Base-by-base conservation (phyloP, 2,329 filamentous ascomycete species). In the Purpureocillium lavendulum region DNA sequence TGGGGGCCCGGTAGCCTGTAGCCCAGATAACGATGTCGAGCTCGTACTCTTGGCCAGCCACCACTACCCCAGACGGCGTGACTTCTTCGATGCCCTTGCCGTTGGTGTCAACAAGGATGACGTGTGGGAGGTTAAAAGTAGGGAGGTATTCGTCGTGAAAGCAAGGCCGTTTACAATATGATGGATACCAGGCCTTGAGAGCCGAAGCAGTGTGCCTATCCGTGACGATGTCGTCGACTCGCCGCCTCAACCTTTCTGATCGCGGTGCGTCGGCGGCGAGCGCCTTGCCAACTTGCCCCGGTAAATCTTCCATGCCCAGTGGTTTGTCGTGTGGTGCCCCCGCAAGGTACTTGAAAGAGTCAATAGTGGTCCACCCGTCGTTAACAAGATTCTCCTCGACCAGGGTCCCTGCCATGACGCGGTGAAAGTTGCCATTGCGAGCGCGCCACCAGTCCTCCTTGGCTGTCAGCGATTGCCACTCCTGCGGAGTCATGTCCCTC, bases 131-230 rank as follows among this genome's bases (percentile, higher is more conserved):
- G 56, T 84, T 84, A 66, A 82, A 83, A 0, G 69, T 48, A 3
- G 63, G 50, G 0, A 82, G 65, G 48, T 78, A 82, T 5, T 69
- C 65, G 48, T 82, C 74, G 55, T 75, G 74, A 56, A 80, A 82
- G 31, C 64, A 70, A 0, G 78, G 77, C 0, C 79, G 69, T 54
- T 83, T 83, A 61, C 79, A 83, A 68, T 72, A 80, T 0, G 58
- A 57, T 1, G 72, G 67, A 49, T 82, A 83, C 72, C 73, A 80
- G 0, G 75, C 62, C 50, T 77, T 74, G 7, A 82, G 63, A 3
- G 56, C 64, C 21, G 65, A 63, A 0, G 77, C 77, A 0, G 68
- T 74, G 2, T 53, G 55, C 10, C 56, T 54, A 46, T 81, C 67
- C 30, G 67, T 55, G n/a, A 35, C 38, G n/a, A 71, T 54, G 0